A percentile compares a stretch with the other conserved stretches of the same genome.
Conservation (phyloP, 768 basidiomycete genomes). For the Rhizopogon vesiculosus region DNA sequence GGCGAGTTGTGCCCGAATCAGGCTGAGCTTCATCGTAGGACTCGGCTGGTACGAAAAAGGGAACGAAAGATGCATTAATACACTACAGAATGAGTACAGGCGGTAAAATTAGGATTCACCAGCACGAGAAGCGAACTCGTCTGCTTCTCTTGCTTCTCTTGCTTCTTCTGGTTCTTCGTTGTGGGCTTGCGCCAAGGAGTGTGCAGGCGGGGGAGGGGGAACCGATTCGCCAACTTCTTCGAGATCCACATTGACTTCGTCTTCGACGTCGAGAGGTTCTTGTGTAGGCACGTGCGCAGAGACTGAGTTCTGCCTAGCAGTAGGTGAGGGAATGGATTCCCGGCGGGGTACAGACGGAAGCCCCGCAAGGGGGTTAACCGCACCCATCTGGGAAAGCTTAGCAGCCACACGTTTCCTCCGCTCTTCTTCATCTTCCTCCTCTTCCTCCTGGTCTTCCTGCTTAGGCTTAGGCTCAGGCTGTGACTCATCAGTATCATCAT, state of each 20-base stretch:
- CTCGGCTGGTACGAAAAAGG: slow-evolving; percentile 2
- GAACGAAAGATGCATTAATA: slow-evolving; percentile 24
- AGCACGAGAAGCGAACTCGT: slow-evolving; percentile 18
- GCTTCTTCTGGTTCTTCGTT: slow-evolving; percentile 12
- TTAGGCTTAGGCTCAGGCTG: slow-evolving; percentile 1
- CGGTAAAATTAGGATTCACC: slow-evolving; percentile 39
- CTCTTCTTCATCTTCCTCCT: slow-evolving; percentile 48
- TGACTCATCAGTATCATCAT: slow-evolving; percentile 1
- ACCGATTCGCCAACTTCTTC: slow-evolving; percentile 19
- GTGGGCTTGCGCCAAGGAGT: slow-evolving; percentile 4
- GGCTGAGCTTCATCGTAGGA: slow-evolving; percentile 1
- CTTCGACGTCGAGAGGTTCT: slow-evolving; percentile 12
- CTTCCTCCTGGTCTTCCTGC: slow-evolving; percentile 8
- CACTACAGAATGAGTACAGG: slow-evolving; percentile 3
- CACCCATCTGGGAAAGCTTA: slow-evolving; percentile 56
- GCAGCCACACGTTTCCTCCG: slow-evolving; percentile 57
- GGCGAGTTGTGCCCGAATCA: background rate
- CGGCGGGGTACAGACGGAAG: slow-evolving; percentile 22
- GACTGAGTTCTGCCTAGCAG: slow-evolving; percentile 1
- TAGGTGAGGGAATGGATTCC: background rate
- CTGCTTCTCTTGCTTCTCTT: slow-evolving; percentile 12
- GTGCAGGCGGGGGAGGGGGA: slow-evolving; percentile 10
- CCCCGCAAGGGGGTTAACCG: slow-evolving; percentile 49
- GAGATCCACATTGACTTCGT: slow-evolving; percentile 19
- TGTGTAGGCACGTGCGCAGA: slow-evolving; percentile 7